Evolutionary conservation across 1,284 basidiomycete species (phyloP), one percentile per base, ranked within the genome.

Genomic region (Paramarasmius palmivorus): DNA sequence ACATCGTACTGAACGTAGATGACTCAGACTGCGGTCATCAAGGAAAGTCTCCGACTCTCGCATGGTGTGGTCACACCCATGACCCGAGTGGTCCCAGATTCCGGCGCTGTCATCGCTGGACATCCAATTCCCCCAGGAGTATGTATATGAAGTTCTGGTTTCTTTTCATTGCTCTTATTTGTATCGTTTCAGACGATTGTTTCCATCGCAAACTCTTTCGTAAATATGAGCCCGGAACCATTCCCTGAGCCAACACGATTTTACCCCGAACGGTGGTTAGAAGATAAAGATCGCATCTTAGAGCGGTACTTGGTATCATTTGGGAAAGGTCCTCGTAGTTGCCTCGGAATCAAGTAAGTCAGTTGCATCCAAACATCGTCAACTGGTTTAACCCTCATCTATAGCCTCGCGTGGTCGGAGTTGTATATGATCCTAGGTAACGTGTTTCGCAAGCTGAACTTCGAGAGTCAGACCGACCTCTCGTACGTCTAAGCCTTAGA

Each of bases 341-440:
- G 40, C 10, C 12, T 41, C 12, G 40, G 40, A 19, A 41, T 41
- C 14, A 41, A 19, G 40, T 41, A 41, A 19, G 40, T 6, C 29
- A 6, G 7, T 32, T 32, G 29, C 12, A 19, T 19, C 19, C 22
- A 32, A 12, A 41, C n/a, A 19, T 23, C 23, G 8, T 23, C 40
- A 10, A 2, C 23, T n/a, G 6, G 5, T 19, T 10, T 23, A 2
- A 14, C 10, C n/a, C 17, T 8, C n/a, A 22, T 19, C 19, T 20
- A 10, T 23, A 19, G 5, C 40, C 40, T 12, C 14, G 54, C 49
- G 9, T 55, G 54, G 54, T 55, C 49, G 20, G 54, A 55, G 37
- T 20, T 55, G 50, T 55, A 55, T 39, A 14, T 54, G 14, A 50
- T 53, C 5, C 29, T 53, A 15, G 52, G 44, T 12, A 53, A 37